Percentiles rank a stretch among this genome's conserved stretches.
These are phyloP conservation scores for Ceratobasidium papillatum DNA, from an alignment of 1,284 basidiomycete species.

Conservation along the genomic window DNA sequence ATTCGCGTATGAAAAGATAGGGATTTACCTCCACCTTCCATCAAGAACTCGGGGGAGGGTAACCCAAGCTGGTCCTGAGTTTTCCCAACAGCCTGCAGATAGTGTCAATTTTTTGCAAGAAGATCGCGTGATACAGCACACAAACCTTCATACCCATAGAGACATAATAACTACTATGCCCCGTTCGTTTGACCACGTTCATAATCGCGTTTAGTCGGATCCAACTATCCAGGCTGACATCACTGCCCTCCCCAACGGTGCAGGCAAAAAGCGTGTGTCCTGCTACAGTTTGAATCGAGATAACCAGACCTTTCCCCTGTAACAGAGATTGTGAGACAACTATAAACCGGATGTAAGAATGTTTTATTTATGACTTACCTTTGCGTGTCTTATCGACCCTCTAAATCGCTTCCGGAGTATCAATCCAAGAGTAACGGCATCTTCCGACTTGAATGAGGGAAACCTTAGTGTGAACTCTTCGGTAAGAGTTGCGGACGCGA, in stretches of 20 bases:
- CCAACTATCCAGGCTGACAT: constrained; percentile 83
- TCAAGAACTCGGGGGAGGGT: constrained; percentile 63
- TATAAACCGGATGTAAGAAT: neutral
- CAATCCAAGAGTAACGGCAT: constrained; percentile 80
- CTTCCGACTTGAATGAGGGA: constrained; percentile 72
- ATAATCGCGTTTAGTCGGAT: constrained; percentile 78
- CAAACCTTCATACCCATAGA: constrained; percentile 25
- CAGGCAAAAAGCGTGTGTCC: constrained; percentile 82
- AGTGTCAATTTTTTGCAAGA: neutral
- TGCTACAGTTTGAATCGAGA: constrained; percentile 71
- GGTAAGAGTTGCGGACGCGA: constrained; percentile 71
- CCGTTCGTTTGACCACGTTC: constrained; percentile 77
- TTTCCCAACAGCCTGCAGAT: constrained; percentile 68
- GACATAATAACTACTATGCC: constrained; percentile 56
- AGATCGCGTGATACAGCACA: neutral
- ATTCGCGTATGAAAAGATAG: constrained; percentile 7
- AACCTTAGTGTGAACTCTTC: constrained; percentile 77
- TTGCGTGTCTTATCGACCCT: constrained; percentile 67
- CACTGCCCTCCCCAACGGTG: constrained; percentile 76
- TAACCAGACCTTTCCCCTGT: constrained; percentile 79
- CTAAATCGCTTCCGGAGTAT: constrained; percentile 82
- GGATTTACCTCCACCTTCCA: constrained; percentile 75
- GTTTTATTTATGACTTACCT: constrained; percentile 6
- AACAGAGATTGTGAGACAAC: constrained; percentile 39
- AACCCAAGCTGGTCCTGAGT: constrained; percentile 71